Base-by-base conservation (phyloP, 345 rosid species). In the Bretschneidera sinensis region DNA sequence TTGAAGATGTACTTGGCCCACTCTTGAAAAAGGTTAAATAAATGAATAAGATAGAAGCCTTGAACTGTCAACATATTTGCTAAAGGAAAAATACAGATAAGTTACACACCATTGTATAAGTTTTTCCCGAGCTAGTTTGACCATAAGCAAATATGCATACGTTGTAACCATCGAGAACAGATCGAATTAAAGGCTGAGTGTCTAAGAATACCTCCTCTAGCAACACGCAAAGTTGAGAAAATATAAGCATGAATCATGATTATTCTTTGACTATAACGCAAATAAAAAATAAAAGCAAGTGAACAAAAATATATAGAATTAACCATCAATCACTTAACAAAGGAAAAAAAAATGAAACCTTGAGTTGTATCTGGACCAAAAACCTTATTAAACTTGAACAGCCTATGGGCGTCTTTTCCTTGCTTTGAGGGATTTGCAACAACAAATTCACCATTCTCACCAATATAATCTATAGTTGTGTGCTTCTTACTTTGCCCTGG, bases 61-160 rank as follows among this genome's bases (percentile, higher is more conserved):
- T 51, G 61, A 62, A 7, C 59, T 23, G 31, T 57, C 18, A 35
- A 69, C 61, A 19, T 23, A 52, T 49, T n/a, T 58, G 52, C 21
- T n/a, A 61, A 39, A 34, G 13, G 1, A 55, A 52, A 60, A 21
- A 66, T 33, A 51, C 51, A 53, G 55, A 57, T 19, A 43, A 55
- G 53, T 51, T 33, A 14, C 71, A 22, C 69, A 90, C 99, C 99
- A 94, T 94, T 24, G 99, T 94, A 63, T 90, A 94, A 49, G 99
- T 94, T 81, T 94, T 94, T 51, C 99, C 99, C 11, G 99, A 94
- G 9, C 99, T 97, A n/a, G 97, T 94, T 82, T 94, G 99, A 48
- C 99, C 99, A 78, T 94, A 94, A 17, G 99, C 99, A 75, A 94
- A 90, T 68, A 94, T 90, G 57, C 97, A 94, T 48, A 94, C 99